Percentiles rank a stretch among this genome's conserved stretches.
These are phyloP conservation scores for Excoecaria cochinchinensis DNA, from an alignment of 345 rosid genomes.

Conservation along the genomic window DNA sequence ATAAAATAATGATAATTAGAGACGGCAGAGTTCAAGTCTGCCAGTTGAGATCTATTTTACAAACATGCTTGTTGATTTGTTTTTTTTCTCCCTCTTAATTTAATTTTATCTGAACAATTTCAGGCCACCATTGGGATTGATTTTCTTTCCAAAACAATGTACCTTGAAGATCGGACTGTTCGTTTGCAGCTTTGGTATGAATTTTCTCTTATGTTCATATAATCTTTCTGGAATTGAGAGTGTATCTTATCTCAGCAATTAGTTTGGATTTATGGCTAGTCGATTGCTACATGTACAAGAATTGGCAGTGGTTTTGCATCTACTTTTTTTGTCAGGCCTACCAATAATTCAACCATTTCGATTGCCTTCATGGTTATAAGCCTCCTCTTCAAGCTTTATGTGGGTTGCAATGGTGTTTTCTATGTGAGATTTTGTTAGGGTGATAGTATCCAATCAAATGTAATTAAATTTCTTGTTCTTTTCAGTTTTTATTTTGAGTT, in stretches of 20 bases:
- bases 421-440: not conserved
- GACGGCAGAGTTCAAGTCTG: not conserved
- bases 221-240: not conserved
- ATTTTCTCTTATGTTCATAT: not conserved
- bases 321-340: not conserved
- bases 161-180: slow-evolving; percentile 88
- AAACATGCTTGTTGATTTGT: not conserved
- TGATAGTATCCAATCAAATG: not conserved
- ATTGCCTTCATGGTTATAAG: not conserved
- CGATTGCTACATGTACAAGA: not conserved
- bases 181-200: slow-evolving; percentile 87
- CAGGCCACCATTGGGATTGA: slow-evolving; percentile 96
- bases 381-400: not conserved
- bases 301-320: not conserved
- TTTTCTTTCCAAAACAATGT: slow-evolving; percentile 90
- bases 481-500: not conserved
- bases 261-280: not conserved
- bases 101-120: not conserved
- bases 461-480: not conserved
- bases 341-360: not conserved
- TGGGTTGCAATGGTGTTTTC: not conserved
- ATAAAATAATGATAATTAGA: not conserved
- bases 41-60: not conserved
- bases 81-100: not conserved
- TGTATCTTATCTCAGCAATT: not conserved